Evolutionary conservation across 2,329 filamentous ascomycete genomes (phyloP), one percentile per base, ranked within the genome.

Genomic region (Aureobasidium subglaciale): DNA sequence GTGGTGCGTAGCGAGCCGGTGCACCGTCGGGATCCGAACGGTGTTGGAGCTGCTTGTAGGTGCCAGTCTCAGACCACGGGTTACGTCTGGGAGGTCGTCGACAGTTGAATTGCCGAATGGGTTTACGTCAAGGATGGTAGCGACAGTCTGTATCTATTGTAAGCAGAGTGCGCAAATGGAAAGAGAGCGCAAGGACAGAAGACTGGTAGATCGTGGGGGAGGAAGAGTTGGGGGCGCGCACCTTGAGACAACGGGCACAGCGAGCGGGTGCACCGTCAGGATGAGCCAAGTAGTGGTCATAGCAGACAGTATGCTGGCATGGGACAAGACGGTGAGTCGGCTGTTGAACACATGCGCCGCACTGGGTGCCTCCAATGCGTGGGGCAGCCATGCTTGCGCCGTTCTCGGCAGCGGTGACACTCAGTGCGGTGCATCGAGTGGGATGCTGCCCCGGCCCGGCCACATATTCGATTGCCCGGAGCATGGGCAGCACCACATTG

Each of bases 221-320:
- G n/a, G n/a, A n/a, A n/a, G n/a, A n/a, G n/a, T n/a, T n/a, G n/a
- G n/a, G n/a, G n/a, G 11, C 6, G 22, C 43, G 32, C 20, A 55
- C 57, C 30, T 58, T 38, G 5, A 29, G 29, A 34, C 57, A 58
- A 35, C 13, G 35, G 4, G 25, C 37, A 20, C 57, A 58, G 32
- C 48, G 22, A 34, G 35, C 34, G 32, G 38, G 3, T 25, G 25
- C 7, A 11, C 18, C 56, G 11, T 42, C 46, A 22, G 50, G 46
- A 10, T 53, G 35, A 2, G 20, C 49, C 9, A 49, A 22, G 25
- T 45, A 40, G 43, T 59, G 58, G 16, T 57, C 50, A 30, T 59
- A 50, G 55, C 58, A 59, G 34, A 59, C 30, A 8, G 25, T 49
- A 43, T 59, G 58, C 10, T 32, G 27, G 24, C 58, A 59, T n/a